Base-by-base conservation (phyloP, 768 basidiomycete species). In the Boletus insuetus region DNA sequence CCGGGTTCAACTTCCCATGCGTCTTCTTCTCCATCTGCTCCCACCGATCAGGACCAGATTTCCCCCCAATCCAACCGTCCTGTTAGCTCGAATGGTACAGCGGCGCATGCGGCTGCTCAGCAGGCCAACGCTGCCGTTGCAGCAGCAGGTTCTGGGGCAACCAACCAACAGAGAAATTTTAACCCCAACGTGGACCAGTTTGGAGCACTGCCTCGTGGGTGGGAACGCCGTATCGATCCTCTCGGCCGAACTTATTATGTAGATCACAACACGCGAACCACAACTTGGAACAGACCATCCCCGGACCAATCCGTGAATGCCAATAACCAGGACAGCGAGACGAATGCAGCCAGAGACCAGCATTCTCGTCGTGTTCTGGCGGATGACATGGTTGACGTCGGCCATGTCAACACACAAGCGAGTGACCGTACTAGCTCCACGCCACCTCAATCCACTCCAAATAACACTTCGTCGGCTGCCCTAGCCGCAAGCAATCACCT, bases 181-280 rank as follows among this genome's bases (percentile, higher is more conserved):
- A 95, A 96, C 68, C 92, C 97, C 16, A 89, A 87, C 57, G 90
- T 93, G 44, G 97, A 99, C 74, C 94, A 98, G 63, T 91, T 84
- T 59, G 97, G 97, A 4, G 83, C 91, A 31, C 77, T 99, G 22
- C 96, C 97, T 3, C 72, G 78, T 26, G 94, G 94, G 3, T 99
- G 97, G 97, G 97, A 99, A 73, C 84, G 97, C 56, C 90, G 97
- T 43, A 91, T 95, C 52, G 97, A 99, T 74, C 95, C 97, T 32
- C 82, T 98, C 24, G 97, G 89, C 10, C 79, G 97, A 53, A 96
- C 93, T 8, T 99, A 99, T 71, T 99, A 98, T 70, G 97, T 99
- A 51, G 97, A 99, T 69, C 97, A 98, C 75, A 98, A 98, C 71
- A 93, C 92, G 10, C 88, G 97, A 53, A 91, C 89, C 13, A 99